A percentile compares a stretch with the other conserved stretches of the same genome.
Evolutionary conservation across 1,284 basidiomycete genomes (phyloP).

Genomic region (Cutaneotrichosporon dermatis): DNA sequence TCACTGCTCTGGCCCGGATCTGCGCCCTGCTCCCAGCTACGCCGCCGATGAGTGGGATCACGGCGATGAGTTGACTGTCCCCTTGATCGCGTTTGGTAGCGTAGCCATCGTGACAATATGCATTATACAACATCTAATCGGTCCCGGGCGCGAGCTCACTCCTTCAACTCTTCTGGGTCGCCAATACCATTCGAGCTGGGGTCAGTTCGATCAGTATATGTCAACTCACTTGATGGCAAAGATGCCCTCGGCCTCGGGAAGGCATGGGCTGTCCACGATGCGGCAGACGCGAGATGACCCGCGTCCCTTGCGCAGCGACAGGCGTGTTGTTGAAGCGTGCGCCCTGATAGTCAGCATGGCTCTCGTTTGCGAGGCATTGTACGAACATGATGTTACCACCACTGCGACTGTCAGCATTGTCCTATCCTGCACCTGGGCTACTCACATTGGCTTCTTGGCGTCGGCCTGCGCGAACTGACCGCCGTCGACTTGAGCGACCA

Average conservation of each 20-base stretch:
- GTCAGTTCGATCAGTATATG: not conserved
- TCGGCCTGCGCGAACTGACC: slow-evolving; percentile 77
- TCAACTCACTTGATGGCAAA: slow-evolving; percentile 74
- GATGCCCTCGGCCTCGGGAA: slow-evolving; percentile 93
- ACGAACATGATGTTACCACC: slow-evolving; percentile 81
- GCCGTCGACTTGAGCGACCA: slow-evolving; percentile 95
- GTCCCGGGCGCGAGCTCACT: slow-evolving; percentile 25
- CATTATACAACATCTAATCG: too few species aligned
- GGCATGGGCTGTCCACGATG: slow-evolving; percentile 95
- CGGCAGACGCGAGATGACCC: slow-evolving; percentile 92
- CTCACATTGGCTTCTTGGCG: slow-evolving; percentile 82
- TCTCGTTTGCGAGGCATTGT: not conserved
- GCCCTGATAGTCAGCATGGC: slow-evolving; percentile 51
- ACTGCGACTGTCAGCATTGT: slow-evolving; percentile 26
- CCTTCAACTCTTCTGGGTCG: slow-evolving; percentile 78
- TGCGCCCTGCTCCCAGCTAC: too few species aligned
- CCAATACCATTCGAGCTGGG: slow-evolving; percentile 69
- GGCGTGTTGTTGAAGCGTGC: slow-evolving; percentile 88
- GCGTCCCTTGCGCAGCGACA: slow-evolving; percentile 89
- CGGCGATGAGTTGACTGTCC: too few species aligned
- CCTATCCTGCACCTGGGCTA: not conserved
- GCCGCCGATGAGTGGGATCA: too few species aligned
- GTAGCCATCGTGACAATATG: too few species aligned
- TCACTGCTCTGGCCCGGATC: too few species aligned
- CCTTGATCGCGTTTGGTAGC: too few species aligned